Percentiles rank a stretch among this genome's conserved stretches.
Conservation (phyloP, 2,329 filamentous ascomycete genomes). For the Apiospora aurea region DNA sequence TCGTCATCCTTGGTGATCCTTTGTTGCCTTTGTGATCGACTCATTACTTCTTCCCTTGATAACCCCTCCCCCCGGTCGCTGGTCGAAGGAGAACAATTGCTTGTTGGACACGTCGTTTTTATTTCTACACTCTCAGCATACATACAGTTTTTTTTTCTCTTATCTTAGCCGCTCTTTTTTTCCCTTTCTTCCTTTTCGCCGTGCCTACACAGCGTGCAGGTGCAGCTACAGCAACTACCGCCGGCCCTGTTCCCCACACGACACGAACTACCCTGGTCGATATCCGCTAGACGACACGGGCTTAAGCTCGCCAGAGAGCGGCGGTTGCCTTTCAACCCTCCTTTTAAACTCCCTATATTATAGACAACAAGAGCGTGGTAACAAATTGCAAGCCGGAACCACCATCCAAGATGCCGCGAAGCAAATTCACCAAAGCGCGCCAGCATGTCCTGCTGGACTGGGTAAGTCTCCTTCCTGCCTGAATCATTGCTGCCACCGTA, state of each 20-base stretch:
- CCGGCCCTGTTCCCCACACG: conserved; percentile 4
- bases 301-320: neutral
- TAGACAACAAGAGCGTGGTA: neutral
- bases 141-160: neutral
- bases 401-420: conserved; percentile 26
- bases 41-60: conserved; percentile 3
- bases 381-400: conserved; percentile 15
- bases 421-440: conserved; percentile 26
- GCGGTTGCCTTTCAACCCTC: neutral
- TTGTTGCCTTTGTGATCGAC: neutral
- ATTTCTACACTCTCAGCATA: neutral
- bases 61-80: conserved; percentile 8
- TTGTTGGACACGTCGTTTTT: conserved; percentile 10
- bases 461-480: conserved; percentile 35
- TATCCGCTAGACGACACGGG: conserved; percentile 14
- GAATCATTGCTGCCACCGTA: neutral
- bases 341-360: conserved; percentile 7
- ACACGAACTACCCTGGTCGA: conserved; percentile 1
- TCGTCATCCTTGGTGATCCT: conserved; percentile 19
- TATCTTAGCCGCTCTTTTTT: neutral
- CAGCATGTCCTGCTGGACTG: conserved; percentile 30
- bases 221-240: conserved; percentile 14
- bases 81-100: conserved; percentile 18
- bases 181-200: neutral
- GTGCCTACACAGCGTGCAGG: neutral